A percentile compares a stretch with the other conserved stretches of the same genome.
Evolutionary conservation across 805 yeast genomes (phyloP).

Genomic region (Metschnikowia aberdeeniae): DNA sequence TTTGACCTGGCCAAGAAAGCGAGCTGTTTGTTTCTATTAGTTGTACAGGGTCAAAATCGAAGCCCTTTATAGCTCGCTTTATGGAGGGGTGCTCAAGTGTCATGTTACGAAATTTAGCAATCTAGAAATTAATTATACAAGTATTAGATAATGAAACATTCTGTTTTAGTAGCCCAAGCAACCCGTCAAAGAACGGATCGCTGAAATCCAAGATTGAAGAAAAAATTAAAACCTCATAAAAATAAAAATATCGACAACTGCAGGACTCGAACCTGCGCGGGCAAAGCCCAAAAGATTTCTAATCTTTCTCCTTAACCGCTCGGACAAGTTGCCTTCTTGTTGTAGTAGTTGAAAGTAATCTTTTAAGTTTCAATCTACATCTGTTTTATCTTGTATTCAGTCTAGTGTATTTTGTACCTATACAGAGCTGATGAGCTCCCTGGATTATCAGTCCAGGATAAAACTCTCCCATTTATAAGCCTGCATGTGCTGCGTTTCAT

Average conservation of each 20-base stretch:
- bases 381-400: not conserved
- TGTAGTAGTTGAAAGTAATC: too few species aligned
- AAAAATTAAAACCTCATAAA: too few species aligned
- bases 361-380: too few species aligned
- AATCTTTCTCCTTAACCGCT: constrained; percentile 48
- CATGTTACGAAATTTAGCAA: not conserved
- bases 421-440: too few species aligned
- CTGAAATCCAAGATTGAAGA: too few species aligned
- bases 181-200: too few species aligned
- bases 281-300: constrained; percentile 48
- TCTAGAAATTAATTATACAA: not conserved
- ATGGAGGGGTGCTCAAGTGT: not conserved
- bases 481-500: too few species aligned
- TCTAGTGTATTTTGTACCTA: not conserved
- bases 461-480: too few species aligned
- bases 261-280: constrained; percentile 51
- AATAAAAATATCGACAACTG: constrained; percentile 34
- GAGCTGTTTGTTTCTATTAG: not conserved
- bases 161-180: too few species aligned
- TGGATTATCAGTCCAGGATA: too few species aligned
- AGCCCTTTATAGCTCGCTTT: not conserved
- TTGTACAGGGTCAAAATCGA: not conserved
- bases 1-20: not conserved
- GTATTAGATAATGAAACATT: not conserved
- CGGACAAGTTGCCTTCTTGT: constrained; percentile 46